Base-by-base conservation (phyloP, 225 moss, liverwort and hornwort species). In the Physcomitrium patens region DNA sequence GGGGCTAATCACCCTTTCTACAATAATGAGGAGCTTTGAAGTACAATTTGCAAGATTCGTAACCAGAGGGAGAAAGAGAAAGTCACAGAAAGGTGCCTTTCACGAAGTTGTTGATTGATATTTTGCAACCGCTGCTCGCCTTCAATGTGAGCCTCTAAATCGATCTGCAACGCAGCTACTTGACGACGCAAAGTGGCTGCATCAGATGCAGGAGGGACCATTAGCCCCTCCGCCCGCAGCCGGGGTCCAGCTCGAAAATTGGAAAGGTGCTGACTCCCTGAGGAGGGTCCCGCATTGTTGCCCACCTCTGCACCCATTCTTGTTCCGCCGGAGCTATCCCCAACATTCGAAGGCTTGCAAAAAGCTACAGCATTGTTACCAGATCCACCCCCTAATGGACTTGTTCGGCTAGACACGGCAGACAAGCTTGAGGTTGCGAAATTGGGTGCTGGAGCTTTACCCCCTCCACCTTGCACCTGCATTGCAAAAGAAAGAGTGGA, bases 191-290 rank as follows among this genome's bases (percentile, higher is more conserved):
- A 85, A 15, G 91, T 91, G 60, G 91, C 91, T 28, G 91, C 91
- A 87, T 91, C 91, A 60, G 91, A 91, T 47, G 91, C 89, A 10
- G 91, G 91, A 43, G 91, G 89, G 26, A 89, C 91, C 91, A 91
- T 87, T 20, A 89, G 68, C 3, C 91, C 91, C 61, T 91, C 91
- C 10, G 91, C 87, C 65, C 89, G 79, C 61, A 91, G 80, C 60
- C 91, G 81, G 23, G 91, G 89, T 54, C 89, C 91, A 73, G 76
- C 87, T 81, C 90, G 85, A 22, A 76, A 69, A 16, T 57, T 68
- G 22, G 74, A 61, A 12, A 60, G 61, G 65, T 77, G 76, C 27
- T 37, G 37, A 70, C 43, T 56, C 17, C 19, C 19, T 27, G 86
- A 60, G 57, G 85, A 51, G 19, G 61, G 77, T 47, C 60, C 55